Conservation (phyloP, 345 rosid species). For the Melaleuca quinquenervia region DNA sequence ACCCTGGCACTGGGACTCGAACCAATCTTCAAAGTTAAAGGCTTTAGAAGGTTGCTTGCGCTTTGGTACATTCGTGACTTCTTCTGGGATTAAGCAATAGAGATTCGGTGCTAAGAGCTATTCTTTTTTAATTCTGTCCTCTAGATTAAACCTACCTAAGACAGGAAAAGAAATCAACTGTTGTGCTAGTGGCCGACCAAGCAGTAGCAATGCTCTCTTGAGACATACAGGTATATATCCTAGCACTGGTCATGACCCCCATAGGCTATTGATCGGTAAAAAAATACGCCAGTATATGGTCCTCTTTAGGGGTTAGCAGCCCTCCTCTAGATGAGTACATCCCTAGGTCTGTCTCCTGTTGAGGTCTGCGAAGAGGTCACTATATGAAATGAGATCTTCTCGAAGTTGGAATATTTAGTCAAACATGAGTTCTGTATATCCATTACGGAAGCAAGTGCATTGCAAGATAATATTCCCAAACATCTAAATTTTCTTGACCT, state of each 20-base stretch:
- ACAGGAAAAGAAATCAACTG: not conserved
- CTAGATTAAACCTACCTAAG: not conserved
- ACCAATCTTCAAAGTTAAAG: not conserved
- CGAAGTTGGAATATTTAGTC: not conserved
- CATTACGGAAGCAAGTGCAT: not conserved
- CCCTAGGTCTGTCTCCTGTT: not conserved
- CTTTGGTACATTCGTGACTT: not conserved
- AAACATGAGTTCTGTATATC: not conserved
- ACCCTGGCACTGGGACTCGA: not conserved
- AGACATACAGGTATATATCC: not conserved
- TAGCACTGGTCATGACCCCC: not conserved
- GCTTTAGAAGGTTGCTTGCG: not conserved
- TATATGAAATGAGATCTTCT: not conserved
- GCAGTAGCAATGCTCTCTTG: not conserved
- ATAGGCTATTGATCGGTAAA: not conserved
- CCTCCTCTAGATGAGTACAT: not conserved
- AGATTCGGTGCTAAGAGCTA: not conserved
- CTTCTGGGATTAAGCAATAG: not conserved
- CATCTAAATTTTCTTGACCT: not conserved
- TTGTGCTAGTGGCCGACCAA: not conserved
- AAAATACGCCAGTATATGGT: not conserved
- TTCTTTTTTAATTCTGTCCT: not conserved
- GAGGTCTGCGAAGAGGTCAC: not conserved
- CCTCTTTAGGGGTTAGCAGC: not conserved
- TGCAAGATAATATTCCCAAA: not conserved